phyloP scores from a whole-genome alignment of 2,329 filamentous ascomycete species.

The Pseudocercospora crystallina region DNA sequence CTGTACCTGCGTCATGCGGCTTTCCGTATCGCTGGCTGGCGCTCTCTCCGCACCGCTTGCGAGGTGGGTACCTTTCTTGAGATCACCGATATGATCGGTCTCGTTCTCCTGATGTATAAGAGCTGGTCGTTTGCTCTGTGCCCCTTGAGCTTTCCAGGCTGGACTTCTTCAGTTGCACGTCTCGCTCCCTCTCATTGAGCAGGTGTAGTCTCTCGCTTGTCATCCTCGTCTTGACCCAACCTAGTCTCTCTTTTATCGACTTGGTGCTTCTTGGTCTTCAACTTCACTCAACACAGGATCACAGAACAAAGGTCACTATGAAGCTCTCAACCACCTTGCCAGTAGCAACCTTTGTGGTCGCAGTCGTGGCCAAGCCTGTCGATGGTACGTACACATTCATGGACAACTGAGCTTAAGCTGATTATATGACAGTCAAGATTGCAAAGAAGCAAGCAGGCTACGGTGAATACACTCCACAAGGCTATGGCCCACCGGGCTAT shows the following conservation, averaged over 20 bases:
- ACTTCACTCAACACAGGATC: neutral
- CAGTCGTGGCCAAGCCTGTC: neutral
- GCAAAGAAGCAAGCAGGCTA: neutral
- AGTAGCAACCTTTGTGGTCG: neutral
- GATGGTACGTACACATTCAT: neutral
- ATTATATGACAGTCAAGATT: neutral
- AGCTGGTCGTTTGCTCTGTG: neutral
- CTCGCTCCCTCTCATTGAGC: constrained; percentile 10
- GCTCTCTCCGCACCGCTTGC: too few relatives aligned
- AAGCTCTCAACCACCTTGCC: neutral
- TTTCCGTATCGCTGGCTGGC: too few relatives aligned
- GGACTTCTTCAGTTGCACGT: neutral
- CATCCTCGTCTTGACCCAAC: neutral
- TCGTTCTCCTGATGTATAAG: too few relatives aligned
- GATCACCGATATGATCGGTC: too few relatives aligned
- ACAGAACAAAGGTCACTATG: constrained; percentile 4
- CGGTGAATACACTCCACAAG: neutral
- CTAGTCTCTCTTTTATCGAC: neutral
- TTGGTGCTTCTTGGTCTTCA: neutral
- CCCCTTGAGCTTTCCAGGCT: neutral
- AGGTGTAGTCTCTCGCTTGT: neutral
- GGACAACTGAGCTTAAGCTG: neutral
- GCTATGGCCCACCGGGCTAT: constrained; percentile 8
- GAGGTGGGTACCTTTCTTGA: too few relatives aligned
- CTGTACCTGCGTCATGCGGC: too few relatives aligned